Percentiles rank a stretch among this genome's conserved stretches.
Evolutionary conservation across 2,329 filamentous ascomycete species (phyloP).

Genomic region (Emergomyces orientalis): DNA sequence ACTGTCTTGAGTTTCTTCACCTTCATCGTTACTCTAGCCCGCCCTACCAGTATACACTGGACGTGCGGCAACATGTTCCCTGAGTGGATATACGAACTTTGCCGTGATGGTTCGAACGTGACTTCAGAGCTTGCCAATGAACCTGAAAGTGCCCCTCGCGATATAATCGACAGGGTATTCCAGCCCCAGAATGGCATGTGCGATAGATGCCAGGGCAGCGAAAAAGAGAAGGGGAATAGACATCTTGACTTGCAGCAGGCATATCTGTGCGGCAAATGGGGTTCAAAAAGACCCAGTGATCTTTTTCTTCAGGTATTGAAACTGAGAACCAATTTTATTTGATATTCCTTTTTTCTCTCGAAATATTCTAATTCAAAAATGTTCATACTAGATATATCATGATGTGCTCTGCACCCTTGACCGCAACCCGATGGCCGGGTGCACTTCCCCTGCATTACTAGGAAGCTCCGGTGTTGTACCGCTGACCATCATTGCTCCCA

Average conservation of each 20-base stretch:
- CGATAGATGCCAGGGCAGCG: neutral
- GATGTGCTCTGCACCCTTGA: slow-evolving; percentile 46
- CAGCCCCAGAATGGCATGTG: slow-evolving; percentile 21
- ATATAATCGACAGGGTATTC: slow-evolving; percentile 51
- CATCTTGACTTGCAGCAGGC: slow-evolving; percentile 44
- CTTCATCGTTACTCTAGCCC: slow-evolving; percentile 8
- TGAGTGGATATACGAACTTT: slow-evolving; percentile 44
- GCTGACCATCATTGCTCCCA: slow-evolving; percentile 58
- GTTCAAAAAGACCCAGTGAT: slow-evolving; percentile 51
- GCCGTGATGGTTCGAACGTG: slow-evolving; percentile 47
- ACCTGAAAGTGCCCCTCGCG: slow-evolving; percentile 43
- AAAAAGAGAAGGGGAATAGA: neutral
- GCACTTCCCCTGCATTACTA: slow-evolving; percentile 51
- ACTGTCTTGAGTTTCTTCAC: slow-evolving; percentile 5
- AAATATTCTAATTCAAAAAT: neutral
- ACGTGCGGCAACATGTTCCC: slow-evolving; percentile 29
- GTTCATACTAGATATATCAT: slow-evolving; percentile 47
- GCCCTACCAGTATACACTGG: slow-evolving; percentile 16
- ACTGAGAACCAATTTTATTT: neutral
- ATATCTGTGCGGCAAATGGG: slow-evolving; percentile 58
- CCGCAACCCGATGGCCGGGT: slow-evolving; percentile 34
- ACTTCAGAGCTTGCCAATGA: slow-evolving; percentile 48
- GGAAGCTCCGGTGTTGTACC: slow-evolving; percentile 56
- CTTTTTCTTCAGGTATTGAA: slow-evolving; percentile 52
- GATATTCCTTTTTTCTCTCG: neutral